A percentile compares a stretch with the other conserved stretches of the same genome.
Evolutionary conservation across 257 asterid genomes (phyloP).

Genomic region (Sherardia arvensis): DNA sequence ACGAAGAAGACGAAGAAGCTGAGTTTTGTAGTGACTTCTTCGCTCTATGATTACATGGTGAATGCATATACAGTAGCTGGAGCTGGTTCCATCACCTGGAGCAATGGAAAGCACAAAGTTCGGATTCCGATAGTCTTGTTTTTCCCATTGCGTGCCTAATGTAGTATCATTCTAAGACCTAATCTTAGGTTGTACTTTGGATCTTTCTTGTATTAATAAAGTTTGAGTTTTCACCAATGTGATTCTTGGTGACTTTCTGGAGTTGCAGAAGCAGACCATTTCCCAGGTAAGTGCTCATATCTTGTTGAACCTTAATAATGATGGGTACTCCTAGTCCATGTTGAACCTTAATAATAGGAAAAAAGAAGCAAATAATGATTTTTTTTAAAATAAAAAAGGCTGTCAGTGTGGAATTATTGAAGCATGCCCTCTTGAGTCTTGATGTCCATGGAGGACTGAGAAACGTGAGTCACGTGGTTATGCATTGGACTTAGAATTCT

Average conservation of each 20-base stretch:
- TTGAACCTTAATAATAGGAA: not conserved
- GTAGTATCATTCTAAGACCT: not conserved
- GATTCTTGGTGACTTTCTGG: not conserved
- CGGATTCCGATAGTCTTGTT: conserved; percentile 34
- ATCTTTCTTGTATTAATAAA: not conserved
- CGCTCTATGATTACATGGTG: conserved; percentile 7
- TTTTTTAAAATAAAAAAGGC: no score
- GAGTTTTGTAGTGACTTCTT: conserved; percentile 50
- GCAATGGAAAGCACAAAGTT: conserved; percentile 41
- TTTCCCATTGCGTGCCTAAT: not conserved
- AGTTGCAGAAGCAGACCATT: not conserved
- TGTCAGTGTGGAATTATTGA: no score
- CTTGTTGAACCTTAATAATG: no score
- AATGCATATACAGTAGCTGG: not conserved
- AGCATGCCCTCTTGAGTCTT: no score
- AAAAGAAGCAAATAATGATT: no score
- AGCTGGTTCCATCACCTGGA: conserved; percentile 80
- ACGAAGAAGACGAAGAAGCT: conserved; percentile 33
- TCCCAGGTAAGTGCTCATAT: not conserved
- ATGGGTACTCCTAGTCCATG: no score
- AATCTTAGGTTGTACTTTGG: not conserved
- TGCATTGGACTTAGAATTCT: not conserved
- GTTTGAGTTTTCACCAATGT: no score
- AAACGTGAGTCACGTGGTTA: not conserved
- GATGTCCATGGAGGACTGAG: no score